These are phyloP conservation scores for Mollisia scopiformis DNA, from an alignment of 2,329 filamentous ascomycete species.

Conservation along the genomic window DNA sequence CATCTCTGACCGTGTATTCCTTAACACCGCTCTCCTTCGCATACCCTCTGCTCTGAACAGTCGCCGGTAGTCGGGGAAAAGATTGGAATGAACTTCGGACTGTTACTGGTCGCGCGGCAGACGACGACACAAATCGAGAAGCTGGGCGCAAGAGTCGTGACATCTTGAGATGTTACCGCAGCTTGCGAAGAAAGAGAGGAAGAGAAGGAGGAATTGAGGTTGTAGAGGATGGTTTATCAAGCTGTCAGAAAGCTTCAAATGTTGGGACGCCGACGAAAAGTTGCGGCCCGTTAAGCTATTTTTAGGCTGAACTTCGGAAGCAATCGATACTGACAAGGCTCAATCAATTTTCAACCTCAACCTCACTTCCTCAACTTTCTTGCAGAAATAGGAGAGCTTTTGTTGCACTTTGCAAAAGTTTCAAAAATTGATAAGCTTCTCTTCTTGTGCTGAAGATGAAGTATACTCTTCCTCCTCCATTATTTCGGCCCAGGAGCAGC, in stretches of 20 bases:
- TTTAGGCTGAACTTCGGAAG: neutral
- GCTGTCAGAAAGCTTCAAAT: neutral
- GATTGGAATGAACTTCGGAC: slow-evolving; percentile 56
- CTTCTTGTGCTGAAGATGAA: neutral
- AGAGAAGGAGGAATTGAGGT: slow-evolving; percentile 17
- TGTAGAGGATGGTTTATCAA: slow-evolving; percentile 5
- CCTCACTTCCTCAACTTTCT: neutral
- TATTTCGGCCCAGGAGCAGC: too few relatives aligned
- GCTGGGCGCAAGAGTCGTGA: slow-evolving; percentile 66
- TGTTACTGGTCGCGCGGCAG: slow-evolving; percentile 47
- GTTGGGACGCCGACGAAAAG: neutral
- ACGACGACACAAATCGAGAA: slow-evolving; percentile 61
- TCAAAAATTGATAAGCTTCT: too few relatives aligned
- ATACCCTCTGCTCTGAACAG: slow-evolving; percentile 37
- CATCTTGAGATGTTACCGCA: slow-evolving; percentile 34
- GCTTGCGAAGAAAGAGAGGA: slow-evolving; percentile 15
- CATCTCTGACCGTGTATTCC: slow-evolving; percentile 96
- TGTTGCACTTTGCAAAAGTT: too few relatives aligned
- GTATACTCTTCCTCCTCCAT: too few relatives aligned
- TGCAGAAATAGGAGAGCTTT: neutral
- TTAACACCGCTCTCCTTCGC: slow-evolving; percentile 61
- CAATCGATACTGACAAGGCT: neutral
- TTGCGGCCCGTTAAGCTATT: neutral
- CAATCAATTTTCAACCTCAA: neutral
- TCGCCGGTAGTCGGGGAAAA: slow-evolving; percentile 35